Percentiles rank a stretch among this genome's conserved stretches.
Conservation (phyloP, 495 filamentous ascomycete genomes). For the Astrothelium macrocarpum region DNA sequence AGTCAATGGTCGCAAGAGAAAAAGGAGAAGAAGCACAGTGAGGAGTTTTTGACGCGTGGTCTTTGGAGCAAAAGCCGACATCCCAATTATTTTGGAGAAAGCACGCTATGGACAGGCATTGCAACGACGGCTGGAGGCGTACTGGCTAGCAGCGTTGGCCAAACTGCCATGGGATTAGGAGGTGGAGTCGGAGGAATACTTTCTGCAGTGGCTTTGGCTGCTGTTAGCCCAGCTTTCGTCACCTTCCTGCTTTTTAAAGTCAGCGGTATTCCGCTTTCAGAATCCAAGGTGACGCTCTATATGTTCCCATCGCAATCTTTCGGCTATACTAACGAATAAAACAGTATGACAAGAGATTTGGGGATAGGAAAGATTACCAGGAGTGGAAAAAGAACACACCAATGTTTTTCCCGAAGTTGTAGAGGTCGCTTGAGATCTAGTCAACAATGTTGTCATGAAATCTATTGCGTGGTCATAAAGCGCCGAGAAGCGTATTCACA, state of each 20-base stretch:
- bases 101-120: conserved; percentile 54
- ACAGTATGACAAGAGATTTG: conserved; percentile 56
- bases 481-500: too few species aligned
- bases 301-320: not conserved
- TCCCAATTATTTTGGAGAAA: conserved; percentile 62
- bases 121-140: conserved; percentile 43
- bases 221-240: conserved; percentile 52
- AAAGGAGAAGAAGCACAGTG: conserved; percentile 48
- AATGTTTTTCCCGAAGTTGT: conserved; percentile 55
- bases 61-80: conserved; percentile 51
- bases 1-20: conserved; percentile 45
- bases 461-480: too few species aligned
- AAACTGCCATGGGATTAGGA: conserved; percentile 43
- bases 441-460: too few species aligned
- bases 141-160: conserved; percentile 34
- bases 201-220: conserved; percentile 39
- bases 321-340: conserved; percentile 18
- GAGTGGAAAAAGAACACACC: conserved; percentile 58
- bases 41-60: conserved; percentile 51
- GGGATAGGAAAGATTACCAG: conserved; percentile 54
- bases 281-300: not conserved
- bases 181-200: conserved; percentile 31
- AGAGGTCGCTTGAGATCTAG: not conserved
- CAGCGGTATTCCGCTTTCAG: conserved; percentile 16
- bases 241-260: conserved; percentile 52